A percentile compares a stretch with the other conserved stretches of the same genome.
Conservation (phyloP, 139 green algal genomes). For the Monoraphidium neglectum region DNA sequence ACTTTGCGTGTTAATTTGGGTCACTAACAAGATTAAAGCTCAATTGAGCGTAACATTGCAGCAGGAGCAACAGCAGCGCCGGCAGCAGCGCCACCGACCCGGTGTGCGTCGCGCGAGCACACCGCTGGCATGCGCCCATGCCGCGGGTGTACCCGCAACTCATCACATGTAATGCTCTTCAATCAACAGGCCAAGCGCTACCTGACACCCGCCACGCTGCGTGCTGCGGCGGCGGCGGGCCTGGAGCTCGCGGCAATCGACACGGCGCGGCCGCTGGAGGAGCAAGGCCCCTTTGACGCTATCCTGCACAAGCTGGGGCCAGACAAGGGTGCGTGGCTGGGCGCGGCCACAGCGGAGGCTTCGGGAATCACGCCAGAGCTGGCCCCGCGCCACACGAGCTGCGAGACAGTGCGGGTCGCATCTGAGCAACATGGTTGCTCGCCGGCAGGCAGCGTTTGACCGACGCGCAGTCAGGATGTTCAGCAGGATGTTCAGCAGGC, state of each 20-base stretch:
- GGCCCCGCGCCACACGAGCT: neutral
- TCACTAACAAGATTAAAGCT: neutral
- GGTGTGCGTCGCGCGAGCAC: no score
- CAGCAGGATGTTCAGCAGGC: neutral
- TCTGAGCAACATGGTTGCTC: neutral
- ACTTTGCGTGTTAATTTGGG: neutral
- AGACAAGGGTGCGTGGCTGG: slow-evolving; percentile 47
- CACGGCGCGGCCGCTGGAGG: slow-evolving; percentile 40
- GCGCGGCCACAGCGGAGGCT: neutral
- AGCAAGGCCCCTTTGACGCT: slow-evolving; percentile 68
- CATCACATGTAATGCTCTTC: no score
- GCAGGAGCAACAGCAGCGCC: neutral
- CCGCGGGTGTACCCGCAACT: no score
- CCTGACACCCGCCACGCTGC: slow-evolving; percentile 48
- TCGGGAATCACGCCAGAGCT: neutral
- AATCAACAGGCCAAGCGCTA: slow-evolving; percentile 52
- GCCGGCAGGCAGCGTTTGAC: neutral
- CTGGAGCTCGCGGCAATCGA: slow-evolving; percentile 63
- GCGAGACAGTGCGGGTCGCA: neutral
- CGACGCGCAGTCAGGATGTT: neutral
- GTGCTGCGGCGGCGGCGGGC: slow-evolving; percentile 34
- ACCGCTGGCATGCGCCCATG: no score
- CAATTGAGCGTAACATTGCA: neutral
- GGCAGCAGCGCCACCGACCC: neutral
- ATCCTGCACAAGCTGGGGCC: slow-evolving; percentile 80